Conservation (phyloP, 2,329 filamentous ascomycete genomes). For the Lecanicillium sp. region DNA sequence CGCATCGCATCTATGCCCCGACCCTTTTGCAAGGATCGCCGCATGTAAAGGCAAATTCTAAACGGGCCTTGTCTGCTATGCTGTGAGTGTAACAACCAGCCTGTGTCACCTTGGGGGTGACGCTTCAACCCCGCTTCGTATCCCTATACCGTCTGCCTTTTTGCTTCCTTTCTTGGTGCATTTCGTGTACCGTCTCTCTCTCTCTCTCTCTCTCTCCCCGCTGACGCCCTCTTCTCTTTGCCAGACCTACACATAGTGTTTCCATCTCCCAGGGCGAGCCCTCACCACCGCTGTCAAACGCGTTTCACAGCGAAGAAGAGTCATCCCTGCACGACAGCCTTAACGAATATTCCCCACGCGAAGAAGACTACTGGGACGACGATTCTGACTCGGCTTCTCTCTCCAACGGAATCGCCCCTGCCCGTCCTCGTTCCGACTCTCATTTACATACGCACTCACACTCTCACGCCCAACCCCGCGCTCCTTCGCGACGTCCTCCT, state of each 20-base stretch:
- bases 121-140: constrained; percentile 7
- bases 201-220: not conserved
- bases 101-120: constrained; percentile 7
- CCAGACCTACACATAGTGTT: constrained; percentile 4
- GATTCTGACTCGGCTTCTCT: constrained; percentile 2
- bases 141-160: too few species aligned
- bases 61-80: constrained; percentile 29
- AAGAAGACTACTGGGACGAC: constrained; percentile 6
- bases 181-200: not conserved
- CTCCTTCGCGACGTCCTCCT: constrained; percentile 20
- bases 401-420: constrained; percentile 1
- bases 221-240: constrained; percentile 4
- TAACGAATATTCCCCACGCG: constrained; percentile 5
- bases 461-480: constrained; percentile 23
- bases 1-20: constrained; percentile 3
- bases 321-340: constrained; percentile 1
- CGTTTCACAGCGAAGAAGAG: constrained; percentile 2
- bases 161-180: too few species aligned
- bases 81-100: constrained; percentile 27
- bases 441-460: not conserved
- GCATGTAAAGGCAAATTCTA: constrained; percentile 5
- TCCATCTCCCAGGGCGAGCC: constrained; percentile 8
- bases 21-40: constrained; percentile 8
- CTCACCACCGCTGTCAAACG: constrained; percentile 5
- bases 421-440: not conserved